Percentiles rank a stretch among this genome's conserved stretches.
Conservation (phyloP, 2,329 filamentous ascomycete species). For the Colletotrichum theobromicola region DNA sequence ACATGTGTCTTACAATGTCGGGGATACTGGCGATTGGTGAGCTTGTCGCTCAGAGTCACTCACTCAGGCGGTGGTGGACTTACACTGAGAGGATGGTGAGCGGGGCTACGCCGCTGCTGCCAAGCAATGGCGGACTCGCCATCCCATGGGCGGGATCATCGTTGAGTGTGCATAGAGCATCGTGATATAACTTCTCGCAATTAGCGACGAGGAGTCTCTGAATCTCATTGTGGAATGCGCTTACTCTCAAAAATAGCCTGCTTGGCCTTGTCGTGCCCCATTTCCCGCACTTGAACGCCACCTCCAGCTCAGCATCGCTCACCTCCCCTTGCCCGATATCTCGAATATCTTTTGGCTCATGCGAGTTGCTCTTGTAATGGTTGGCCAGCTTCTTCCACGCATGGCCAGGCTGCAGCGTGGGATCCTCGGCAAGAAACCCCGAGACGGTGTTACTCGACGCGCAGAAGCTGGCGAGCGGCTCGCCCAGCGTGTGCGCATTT, state of each 20-base stretch:
- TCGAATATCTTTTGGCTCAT: background rate
- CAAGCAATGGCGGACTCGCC: constrained; percentile 57
- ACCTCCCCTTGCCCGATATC: background rate
- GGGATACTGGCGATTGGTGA: constrained; percentile 44
- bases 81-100: constrained; percentile 71
- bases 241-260: background rate
- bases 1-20: constrained; percentile 76
- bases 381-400: background rate
- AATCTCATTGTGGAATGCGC: background rate
- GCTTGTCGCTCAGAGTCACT: background rate
- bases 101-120: constrained; percentile 65
- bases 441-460: background rate
- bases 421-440: fast-evolving
- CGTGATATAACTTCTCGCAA: background rate
- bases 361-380: background rate
- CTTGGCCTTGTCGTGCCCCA: background rate
- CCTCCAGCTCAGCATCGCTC: background rate
- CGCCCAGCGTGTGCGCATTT: background rate
- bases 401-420: background rate
- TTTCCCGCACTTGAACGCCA: background rate
- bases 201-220: background rate
- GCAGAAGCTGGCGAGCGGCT: background rate
- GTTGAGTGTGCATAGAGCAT: background rate
- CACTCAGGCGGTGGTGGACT: constrained; percentile 11
- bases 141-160: constrained; percentile 43